Percentiles rank a stretch among this genome's conserved stretches.
These are phyloP conservation scores for Aspergillus haitiensis DNA, from an alignment of 495 filamentous ascomycete species.

Conservation along the genomic window DNA sequence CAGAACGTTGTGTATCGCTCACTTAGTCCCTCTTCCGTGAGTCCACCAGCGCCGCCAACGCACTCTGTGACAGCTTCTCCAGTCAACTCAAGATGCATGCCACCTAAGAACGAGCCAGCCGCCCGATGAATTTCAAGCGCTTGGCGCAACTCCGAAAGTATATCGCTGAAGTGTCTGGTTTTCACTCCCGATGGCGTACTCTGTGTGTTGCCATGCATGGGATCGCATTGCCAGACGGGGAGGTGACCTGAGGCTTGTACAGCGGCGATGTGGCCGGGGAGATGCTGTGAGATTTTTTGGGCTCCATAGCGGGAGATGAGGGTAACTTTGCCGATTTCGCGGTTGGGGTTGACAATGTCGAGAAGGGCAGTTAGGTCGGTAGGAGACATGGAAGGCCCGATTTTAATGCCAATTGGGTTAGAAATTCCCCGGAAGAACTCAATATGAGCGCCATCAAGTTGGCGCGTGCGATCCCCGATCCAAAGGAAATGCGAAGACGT, in stretches of 20 bases:
- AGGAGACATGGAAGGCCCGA: slow-evolving; percentile 77
- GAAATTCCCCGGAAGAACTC: slow-evolving; percentile 96
- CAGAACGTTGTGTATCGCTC: slow-evolving; percentile 93
- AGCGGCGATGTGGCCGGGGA: slow-evolving; percentile 81
- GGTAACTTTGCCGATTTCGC: slow-evolving; percentile 86
- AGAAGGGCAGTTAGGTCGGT: slow-evolving; percentile 74
- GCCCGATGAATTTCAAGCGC: slow-evolving; percentile 81
- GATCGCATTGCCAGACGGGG: slow-evolving; percentile 97
- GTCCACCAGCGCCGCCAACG: slow-evolving; percentile 81
- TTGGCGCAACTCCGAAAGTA: slow-evolving; percentile 78
- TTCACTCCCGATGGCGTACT: slow-evolving; percentile 72
- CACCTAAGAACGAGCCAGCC: slow-evolving; percentile 80
- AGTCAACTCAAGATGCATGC: slow-evolving; percentile 92
- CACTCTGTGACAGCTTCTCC: slow-evolving; percentile 97
- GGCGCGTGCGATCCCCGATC: slow-evolving; percentile 95
- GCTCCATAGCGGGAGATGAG: slow-evolving; percentile 95
- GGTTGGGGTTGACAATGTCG: slow-evolving; percentile 76
- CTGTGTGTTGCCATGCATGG: slow-evolving; percentile 83
- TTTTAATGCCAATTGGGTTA: slow-evolving; percentile 95
- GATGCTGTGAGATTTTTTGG: slow-evolving; percentile 63
- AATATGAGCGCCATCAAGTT: slow-evolving; percentile 87
- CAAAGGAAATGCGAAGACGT: slow-evolving; percentile 97
- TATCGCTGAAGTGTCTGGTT: slow-evolving; percentile 82
- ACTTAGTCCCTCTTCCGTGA: slow-evolving; percentile 82
- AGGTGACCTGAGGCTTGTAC: slow-evolving; percentile 71